phyloP scores from a whole-genome alignment of 805 yeast species.

The Candida nonsorbophila region DNA sequence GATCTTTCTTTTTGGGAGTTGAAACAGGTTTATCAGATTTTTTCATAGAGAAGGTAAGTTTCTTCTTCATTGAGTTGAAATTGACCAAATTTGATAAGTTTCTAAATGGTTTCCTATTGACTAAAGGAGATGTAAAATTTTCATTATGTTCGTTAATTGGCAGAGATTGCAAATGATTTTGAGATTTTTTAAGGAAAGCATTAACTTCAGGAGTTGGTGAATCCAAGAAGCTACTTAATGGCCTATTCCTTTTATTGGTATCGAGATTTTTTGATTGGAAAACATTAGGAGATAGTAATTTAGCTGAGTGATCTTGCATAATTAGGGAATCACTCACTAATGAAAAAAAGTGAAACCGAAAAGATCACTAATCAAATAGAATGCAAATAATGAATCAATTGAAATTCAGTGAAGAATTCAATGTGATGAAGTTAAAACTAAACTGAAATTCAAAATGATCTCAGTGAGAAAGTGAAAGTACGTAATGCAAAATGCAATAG shows the following conservation, averaged over 20 bases:
- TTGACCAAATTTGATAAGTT: slow-evolving; percentile 21
- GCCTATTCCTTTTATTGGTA: slow-evolving; percentile 16
- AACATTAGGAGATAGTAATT: slow-evolving; percentile 6
- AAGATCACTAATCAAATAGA: no score
- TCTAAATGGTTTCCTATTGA: slow-evolving; percentile 19
- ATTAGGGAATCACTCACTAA: neutral
- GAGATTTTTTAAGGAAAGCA: slow-evolving; percentile 5
- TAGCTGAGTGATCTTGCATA: neutral
- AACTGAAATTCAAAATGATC: no score
- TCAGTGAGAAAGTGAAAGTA: no score
- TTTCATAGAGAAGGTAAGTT: slow-evolving; percentile 14
- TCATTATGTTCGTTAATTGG: slow-evolving; percentile 2
- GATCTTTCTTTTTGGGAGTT: neutral
- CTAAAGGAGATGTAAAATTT: slow-evolving; percentile 13
- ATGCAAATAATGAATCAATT: no score
- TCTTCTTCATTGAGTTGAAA: slow-evolving; percentile 14
- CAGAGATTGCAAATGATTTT: slow-evolving; percentile 2
- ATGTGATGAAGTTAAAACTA: no score
- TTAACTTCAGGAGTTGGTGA: slow-evolving; percentile 26
- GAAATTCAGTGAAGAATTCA: no score
- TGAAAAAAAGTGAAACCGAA: neutral
- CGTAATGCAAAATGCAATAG: no score
- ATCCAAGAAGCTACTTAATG: slow-evolving; percentile 31
- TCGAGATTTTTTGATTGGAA: neutral
- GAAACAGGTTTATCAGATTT: neutral